Evolutionary conservation across 1,284 basidiomycete species (phyloP).

Genomic region (Lignosus rhinocerotis): DNA sequence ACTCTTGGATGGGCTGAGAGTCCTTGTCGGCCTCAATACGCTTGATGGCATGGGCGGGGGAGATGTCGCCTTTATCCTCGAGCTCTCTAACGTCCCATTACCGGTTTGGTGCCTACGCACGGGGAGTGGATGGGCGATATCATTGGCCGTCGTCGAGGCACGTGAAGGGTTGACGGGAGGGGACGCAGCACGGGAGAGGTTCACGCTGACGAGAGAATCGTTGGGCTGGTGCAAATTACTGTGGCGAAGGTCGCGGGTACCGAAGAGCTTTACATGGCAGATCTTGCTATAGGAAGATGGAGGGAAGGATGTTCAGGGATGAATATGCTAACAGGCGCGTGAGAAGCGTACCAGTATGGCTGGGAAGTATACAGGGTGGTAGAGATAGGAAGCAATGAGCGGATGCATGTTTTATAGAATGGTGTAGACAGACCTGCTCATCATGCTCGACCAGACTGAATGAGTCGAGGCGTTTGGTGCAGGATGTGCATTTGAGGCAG

Average conservation of each 20-base stretch:
- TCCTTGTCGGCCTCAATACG: conserved; percentile 33
- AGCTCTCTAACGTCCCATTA: conserved; percentile 17
- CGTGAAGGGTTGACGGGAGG: conserved; percentile 18
- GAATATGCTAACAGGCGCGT: background rate
- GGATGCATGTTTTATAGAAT: background rate
- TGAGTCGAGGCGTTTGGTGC: conserved; percentile 75
- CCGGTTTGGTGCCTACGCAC: conserved; percentile 35
- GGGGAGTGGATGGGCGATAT: conserved; percentile 27
- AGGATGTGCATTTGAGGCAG: conserved; percentile 70
- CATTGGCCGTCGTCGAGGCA: conserved; percentile 7
- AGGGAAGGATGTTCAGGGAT: background rate
- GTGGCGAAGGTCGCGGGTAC: conserved; percentile 70
- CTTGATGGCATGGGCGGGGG: conserved; percentile 25
- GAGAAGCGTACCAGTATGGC: conserved; percentile 61
- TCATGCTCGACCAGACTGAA: conserved; percentile 74
- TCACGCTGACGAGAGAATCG: conserved; percentile 28
- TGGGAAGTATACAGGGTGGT: conserved; percentile 26
- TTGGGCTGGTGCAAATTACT: conserved; percentile 65
- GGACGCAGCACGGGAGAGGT: conserved; percentile 23
- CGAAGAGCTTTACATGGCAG: conserved; percentile 73
- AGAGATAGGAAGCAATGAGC: background rate
- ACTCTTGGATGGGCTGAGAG: conserved; percentile 31
- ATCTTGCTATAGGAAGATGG: conserved; percentile 53
- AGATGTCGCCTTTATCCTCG: conserved; percentile 11
- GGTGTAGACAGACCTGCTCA: conserved; percentile 53